Evolutionary conservation across 1,139 yeast genomes (phyloP).

Genomic region (Zygosaccharomyces pseudobailii): DNA sequence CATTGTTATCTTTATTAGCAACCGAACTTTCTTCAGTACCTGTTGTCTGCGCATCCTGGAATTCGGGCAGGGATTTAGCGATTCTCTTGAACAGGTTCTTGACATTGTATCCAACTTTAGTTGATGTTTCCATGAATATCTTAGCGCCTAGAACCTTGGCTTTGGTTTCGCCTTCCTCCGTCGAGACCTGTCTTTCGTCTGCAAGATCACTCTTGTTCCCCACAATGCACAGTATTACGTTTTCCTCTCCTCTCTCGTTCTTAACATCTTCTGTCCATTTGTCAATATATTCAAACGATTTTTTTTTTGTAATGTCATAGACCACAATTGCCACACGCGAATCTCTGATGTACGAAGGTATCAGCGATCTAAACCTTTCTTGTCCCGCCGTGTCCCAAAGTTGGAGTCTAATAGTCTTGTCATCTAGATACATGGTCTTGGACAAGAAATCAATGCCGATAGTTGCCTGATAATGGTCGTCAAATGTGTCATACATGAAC

Average conservation of each 20-base stretch:
- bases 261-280: slow-evolving; percentile 85
- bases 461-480: slow-evolving; percentile 89
- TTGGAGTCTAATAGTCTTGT: slow-evolving; percentile 63
- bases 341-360: slow-evolving; percentile 92
- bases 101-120: slow-evolving; percentile 92
- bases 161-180: slow-evolving; percentile 73
- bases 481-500: slow-evolving; percentile 98
- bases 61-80: slow-evolving; percentile 87
- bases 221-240: slow-evolving; percentile 67
- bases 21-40: slow-evolving; percentile 21
- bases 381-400: slow-evolving; percentile 99
- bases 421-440: slow-evolving; percentile 76
- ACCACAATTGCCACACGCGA: slow-evolving; percentile 96
- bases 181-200: slow-evolving; percentile 68
- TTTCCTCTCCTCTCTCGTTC: slow-evolving; percentile 64
- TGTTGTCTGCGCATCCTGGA: slow-evolving; percentile 50
- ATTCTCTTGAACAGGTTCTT: slow-evolving; percentile 83
- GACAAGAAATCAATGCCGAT: slow-evolving; percentile 94
- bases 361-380: slow-evolving; percentile 88
- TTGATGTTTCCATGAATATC: slow-evolving; percentile 86
- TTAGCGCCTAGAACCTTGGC: slow-evolving; percentile 75
- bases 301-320: slow-evolving; percentile 84
- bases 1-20: slow-evolving; percentile 15
- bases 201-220: slow-evolving; percentile 74
- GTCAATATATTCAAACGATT: slow-evolving; percentile 68